These are phyloP conservation scores for Chaetomiaceae sp. DNA, from an alignment of 2,329 filamentous ascomycete species.

Conservation along the genomic window DNA sequence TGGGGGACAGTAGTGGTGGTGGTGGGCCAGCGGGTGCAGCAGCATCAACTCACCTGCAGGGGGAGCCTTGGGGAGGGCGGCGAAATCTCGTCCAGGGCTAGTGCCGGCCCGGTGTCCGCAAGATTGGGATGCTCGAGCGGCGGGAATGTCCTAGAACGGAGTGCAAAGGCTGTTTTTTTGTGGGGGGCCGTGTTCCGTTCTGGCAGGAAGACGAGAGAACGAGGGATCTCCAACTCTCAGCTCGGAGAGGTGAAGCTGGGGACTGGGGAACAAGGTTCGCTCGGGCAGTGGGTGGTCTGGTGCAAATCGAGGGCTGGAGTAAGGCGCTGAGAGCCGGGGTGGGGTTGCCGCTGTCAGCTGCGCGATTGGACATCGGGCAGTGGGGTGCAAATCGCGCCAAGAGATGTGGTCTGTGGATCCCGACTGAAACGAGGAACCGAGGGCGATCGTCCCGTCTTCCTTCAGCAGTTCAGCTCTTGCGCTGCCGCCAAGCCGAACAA, in stretches of 20 bases:
- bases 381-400: slow-evolving; percentile 8
- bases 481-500: no score
- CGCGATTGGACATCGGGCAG: slow-evolving; percentile 8
- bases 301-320: slow-evolving; percentile 1
- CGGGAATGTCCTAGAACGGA: not conserved
- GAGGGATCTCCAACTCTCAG: not conserved
- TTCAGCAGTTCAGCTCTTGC: no score
- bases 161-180: not conserved
- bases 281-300: not conserved
- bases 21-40: no score
- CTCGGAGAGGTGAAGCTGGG: not conserved
- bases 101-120: slow-evolving; percentile 1
- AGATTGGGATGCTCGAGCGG: not conserved
- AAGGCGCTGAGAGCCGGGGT: slow-evolving; percentile 3
- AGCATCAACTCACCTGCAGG: slow-evolving; percentile 8
- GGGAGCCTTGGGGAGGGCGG: not conserved
- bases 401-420: slow-evolving; percentile 14
- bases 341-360: slow-evolving; percentile 5
- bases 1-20: no score
- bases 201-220: no score
- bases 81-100: not conserved
- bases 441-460: no score
- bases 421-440: slow-evolving; percentile 8
- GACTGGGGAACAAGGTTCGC: not conserved
- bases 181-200: no score